These are phyloP conservation scores for Saposhnikovia divaricata DNA, from an alignment of 129 eudicot genomes.

Conservation along the genomic window DNA sequence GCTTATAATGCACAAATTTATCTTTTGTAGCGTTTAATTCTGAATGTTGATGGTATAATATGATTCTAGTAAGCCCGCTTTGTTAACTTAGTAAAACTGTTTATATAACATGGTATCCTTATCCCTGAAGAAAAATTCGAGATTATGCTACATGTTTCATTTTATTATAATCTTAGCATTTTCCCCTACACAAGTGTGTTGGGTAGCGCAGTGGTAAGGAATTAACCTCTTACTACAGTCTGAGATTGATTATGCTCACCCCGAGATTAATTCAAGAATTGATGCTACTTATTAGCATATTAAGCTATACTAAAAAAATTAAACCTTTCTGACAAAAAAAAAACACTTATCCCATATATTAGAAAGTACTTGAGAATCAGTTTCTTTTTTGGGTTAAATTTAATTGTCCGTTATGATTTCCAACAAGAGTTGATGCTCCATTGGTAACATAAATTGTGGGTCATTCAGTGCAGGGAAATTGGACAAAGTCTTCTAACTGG, in stretches of 20 bases:
- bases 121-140: background rate
- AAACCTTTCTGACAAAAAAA: no score
- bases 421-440: background rate
- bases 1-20: constrained; percentile 5
- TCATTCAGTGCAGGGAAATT: constrained; percentile 84
- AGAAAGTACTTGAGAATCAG: background rate
- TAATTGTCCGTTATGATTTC: background rate
- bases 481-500: constrained; percentile 74
- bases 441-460: constrained; percentile 1
- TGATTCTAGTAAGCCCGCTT: no score
- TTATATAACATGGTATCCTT: no score
- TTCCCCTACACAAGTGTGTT: no score
- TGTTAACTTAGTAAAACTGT: no score
- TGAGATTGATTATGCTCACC: no score
- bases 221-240: no score
- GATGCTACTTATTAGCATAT: no score
- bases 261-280: no score
- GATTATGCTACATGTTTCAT: background rate
- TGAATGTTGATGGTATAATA: no score
- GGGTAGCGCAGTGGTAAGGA: no score
- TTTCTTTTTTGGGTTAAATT: background rate
- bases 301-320: no score
- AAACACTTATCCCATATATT: background rate
- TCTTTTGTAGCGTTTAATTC: background rate
- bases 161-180: background rate